Evolutionary conservation across 345 rosid genomes (phyloP).

Genomic region (Rhizophora apiculata): DNA sequence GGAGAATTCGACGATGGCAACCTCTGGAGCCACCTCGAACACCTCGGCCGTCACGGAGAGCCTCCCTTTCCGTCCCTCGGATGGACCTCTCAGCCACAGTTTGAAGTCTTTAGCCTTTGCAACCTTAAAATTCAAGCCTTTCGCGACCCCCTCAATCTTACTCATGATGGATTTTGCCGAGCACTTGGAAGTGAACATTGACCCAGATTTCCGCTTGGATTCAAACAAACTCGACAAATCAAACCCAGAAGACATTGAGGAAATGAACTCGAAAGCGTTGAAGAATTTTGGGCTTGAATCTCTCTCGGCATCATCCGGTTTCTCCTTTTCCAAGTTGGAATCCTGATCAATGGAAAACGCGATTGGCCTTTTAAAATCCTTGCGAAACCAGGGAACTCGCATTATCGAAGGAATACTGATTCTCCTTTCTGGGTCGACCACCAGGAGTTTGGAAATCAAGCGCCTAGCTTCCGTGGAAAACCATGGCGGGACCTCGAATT

Average conservation of each 20-base stretch:
- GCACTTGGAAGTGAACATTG: constrained; percentile 27
- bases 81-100: constrained; percentile 13
- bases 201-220: constrained; percentile 17
- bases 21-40: constrained; percentile 39
- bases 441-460: constrained; percentile 21
- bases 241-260: constrained; percentile 35
- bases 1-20: constrained; percentile 32
- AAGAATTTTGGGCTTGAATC: constrained; percentile 26
- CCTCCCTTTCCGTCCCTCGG: constrained; percentile 31
- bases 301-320: constrained; percentile 6
- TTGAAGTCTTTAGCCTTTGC: constrained; percentile 23
- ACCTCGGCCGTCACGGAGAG: constrained; percentile 31
- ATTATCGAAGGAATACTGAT: constrained; percentile 50
- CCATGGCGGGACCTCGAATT: constrained; percentile 29
- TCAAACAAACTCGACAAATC: constrained; percentile 28
- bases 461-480: constrained; percentile 20
- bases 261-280: constrained; percentile 35
- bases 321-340: not conserved
- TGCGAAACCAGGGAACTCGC: constrained; percentile 64
- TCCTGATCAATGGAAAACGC: constrained; percentile 26
- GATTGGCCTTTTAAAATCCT: constrained; percentile 41
- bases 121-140: constrained; percentile 18
- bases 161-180: constrained; percentile 19
- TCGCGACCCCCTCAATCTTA: constrained; percentile 25
- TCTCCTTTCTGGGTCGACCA: constrained; percentile 25